These are phyloP conservation scores for Rubroshorea leprosula DNA, from an alignment of 345 rosid genomes.

Conservation along the genomic window DNA sequence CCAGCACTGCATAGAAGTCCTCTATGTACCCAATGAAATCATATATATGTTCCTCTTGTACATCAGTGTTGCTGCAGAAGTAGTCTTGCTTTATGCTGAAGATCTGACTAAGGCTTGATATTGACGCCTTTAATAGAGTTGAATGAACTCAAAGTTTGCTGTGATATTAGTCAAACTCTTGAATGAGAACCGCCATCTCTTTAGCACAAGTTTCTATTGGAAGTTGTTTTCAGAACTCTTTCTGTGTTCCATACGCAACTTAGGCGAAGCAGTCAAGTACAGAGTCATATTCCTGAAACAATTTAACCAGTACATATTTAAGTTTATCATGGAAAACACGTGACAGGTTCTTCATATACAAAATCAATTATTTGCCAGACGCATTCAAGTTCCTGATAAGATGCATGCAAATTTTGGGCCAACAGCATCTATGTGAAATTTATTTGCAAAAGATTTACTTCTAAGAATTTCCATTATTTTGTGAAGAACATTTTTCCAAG, in stretches of 20 bases:
- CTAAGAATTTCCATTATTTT: too few species aligned
- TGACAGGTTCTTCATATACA: neutral
- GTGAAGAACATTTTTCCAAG: too few species aligned
- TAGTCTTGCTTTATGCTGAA: slow-evolving; percentile 45
- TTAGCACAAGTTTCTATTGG: slow-evolving; percentile 12
- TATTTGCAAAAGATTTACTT: too few species aligned
- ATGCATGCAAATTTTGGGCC: too few species aligned
- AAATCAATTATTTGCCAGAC: too few species aligned
- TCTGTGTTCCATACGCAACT: slow-evolving; percentile 42
- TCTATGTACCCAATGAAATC: neutral
- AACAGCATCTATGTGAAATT: too few species aligned
- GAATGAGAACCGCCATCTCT: slow-evolving; percentile 30
- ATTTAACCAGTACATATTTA: slow-evolving; percentile 7
- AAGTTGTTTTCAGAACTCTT: slow-evolving; percentile 16
- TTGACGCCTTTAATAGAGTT: slow-evolving; percentile 16
- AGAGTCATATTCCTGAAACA: slow-evolving; percentile 51
- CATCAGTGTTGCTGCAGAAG: slow-evolving; percentile 32
- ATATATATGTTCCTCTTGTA: neutral
- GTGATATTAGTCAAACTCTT: slow-evolving; percentile 29
- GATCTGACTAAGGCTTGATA: slow-evolving; percentile 25
- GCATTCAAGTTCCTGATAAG: too few species aligned
- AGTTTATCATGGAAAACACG: slow-evolving; percentile 1
- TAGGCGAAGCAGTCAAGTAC: slow-evolving; percentile 64
- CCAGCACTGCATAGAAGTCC: neutral
- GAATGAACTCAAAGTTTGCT: slow-evolving; percentile 6